Evolutionary conservation across 116 monocot genomes (phyloP).

Genomic region (Dioscorea cayenensis): DNA sequence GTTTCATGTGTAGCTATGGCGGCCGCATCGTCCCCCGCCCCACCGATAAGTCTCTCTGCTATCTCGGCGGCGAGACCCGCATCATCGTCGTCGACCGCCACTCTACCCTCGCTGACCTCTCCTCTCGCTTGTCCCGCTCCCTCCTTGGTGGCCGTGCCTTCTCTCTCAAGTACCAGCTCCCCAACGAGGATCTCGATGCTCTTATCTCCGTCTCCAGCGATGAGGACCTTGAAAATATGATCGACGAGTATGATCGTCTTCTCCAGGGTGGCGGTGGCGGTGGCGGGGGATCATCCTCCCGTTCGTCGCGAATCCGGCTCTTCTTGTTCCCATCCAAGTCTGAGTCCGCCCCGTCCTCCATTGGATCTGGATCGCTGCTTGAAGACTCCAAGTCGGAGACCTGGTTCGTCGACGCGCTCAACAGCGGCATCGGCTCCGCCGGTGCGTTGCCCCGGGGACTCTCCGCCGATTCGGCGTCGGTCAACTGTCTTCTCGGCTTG

Average conservation of each 20-base stretch:
- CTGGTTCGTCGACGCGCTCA: slow-evolving; percentile 98
- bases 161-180: slow-evolving; percentile 81
- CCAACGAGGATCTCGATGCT: slow-evolving; percentile 85
- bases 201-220: slow-evolving; percentile 82
- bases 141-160: slow-evolving; percentile 43
- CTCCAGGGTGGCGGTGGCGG: not conserved
- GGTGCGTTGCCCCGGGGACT: slow-evolving; percentile 38
- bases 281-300: slow-evolving; percentile 13
- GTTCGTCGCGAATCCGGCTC: slow-evolving; percentile 48
- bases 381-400: slow-evolving; percentile 79
- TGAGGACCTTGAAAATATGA: slow-evolving; percentile 87
- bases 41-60: slow-evolving; percentile 80
- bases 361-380: slow-evolving; percentile 53
- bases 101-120: slow-evolving; percentile 47
- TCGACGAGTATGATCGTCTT: slow-evolving; percentile 79
- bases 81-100: slow-evolving; percentile 65
- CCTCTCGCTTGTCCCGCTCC: slow-evolving; percentile 33
- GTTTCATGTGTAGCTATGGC: slow-evolving; percentile 91
- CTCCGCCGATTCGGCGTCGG: slow-evolving; percentile 56
- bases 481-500: slow-evolving; percentile 70
- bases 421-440: slow-evolving; percentile 39
- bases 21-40: slow-evolving; percentile 90
- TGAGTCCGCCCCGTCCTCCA: slow-evolving; percentile 54
- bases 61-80: slow-evolving; percentile 88
- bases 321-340: slow-evolving; percentile 68